Percentiles rank a stretch among this genome's conserved stretches.
Evolutionary conservation across 2,329 filamentous ascomycete genomes (phyloP).

Genomic region (Colletotrichum cuscutae): DNA sequence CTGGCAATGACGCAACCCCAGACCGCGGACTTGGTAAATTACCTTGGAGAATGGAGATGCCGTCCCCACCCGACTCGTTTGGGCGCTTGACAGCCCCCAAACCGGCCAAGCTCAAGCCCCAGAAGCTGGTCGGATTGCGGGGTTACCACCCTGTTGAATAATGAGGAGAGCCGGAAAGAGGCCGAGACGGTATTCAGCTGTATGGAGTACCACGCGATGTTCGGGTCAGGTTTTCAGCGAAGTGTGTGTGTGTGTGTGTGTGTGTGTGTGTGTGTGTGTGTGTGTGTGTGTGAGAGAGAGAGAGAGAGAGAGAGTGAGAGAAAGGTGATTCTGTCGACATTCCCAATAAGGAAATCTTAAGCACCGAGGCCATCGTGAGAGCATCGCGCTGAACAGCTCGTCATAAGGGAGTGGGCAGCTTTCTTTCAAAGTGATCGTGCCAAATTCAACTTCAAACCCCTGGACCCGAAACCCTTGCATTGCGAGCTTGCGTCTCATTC

Average conservation of each 20-base stretch:
- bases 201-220: background rate
- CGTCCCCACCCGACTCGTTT: slow-evolving; percentile 2
- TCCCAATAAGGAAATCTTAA: slow-evolving; percentile 16
- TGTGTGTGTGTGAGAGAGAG: no score
- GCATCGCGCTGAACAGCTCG: background rate
- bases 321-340: background rate
- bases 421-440: background rate
- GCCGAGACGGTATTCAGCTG: background rate
- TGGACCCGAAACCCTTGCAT: background rate
- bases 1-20: background rate
- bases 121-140: slow-evolving; percentile 7
- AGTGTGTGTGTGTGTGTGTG: background rate
- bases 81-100: slow-evolving; percentile 16
- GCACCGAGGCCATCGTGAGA: background rate
- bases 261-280: background rate
- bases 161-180: slow-evolving; percentile 22
- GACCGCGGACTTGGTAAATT: background rate
- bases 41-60: background rate
- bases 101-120: background rate
- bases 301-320: background rate
- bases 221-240: background rate
- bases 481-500: background rate
- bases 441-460: background rate
- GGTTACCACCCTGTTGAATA: slow-evolving; percentile 16
- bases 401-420: slow-evolving; percentile 7